Evolutionary conservation across 139 green algal species (phyloP), one percentile per base, ranked within the genome.

Genomic region (Astrephomene gubernaculifera): DNA sequence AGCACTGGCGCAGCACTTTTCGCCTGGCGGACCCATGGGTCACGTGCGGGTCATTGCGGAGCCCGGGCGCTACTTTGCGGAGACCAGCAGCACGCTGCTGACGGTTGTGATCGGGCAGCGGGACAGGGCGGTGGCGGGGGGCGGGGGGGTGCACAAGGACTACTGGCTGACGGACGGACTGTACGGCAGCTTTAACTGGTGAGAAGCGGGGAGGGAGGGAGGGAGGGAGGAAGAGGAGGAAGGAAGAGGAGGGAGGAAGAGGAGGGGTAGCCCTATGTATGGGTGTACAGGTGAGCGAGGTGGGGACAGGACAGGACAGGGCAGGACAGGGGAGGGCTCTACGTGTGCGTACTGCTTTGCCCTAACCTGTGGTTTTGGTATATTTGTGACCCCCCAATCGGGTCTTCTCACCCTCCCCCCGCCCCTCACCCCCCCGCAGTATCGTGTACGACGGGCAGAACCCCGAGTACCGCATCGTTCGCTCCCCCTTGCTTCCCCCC

Each of bases 31-130:
- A 3, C 43, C 38, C 43, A 38, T 45, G 27, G 76, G 75, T 27
- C 88, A 90, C 24, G 90, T 98, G 71, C 76, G 84, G 35, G 81
- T 99, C 36, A 99, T 99, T 70, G 95, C 96, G 0, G 97, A 99
- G 92, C 97, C 97, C 0, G 97, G 97, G 1, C 89, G 97, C 52
- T 99, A 96, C 93, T 99, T 99, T 92, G 96, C 96, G 2, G 96
- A 99, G 95, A 90, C 93, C 27, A 86, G 87, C 57, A 89, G 89
- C 61, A 96, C 94, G 8, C 89, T 98, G 53, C 80, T 92, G 1
- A 92, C 91, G 65, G 89, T 90, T 2, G 89, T 99, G n/a, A 97
- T 96, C 76, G 97, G 97, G 39, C 81, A 82, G 60, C 91, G 97
- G 41, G 85, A 90, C 72, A 83, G 93, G 36, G n/a, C n/a, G n/a